phyloP scores from a whole-genome alignment of 768 basidiomycete species.

The Punctularia strigosozonata region DNA sequence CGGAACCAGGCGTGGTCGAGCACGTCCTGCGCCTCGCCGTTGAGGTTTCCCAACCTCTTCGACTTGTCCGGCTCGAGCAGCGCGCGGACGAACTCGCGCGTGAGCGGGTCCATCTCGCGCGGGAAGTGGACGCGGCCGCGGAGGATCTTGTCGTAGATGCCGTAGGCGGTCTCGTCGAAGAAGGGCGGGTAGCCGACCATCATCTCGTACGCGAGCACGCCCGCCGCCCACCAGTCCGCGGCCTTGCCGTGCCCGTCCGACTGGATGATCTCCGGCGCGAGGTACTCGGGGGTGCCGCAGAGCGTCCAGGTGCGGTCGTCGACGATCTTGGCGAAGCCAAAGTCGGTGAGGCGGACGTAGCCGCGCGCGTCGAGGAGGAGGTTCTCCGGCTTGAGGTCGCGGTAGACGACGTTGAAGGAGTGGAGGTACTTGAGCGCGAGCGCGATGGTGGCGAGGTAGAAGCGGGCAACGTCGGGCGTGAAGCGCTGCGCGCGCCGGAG shows the following conservation, averaged over 20 bases:
- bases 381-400: conserved; percentile 97
- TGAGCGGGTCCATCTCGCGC: conserved; percentile 83
- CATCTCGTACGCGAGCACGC: conserved; percentile 97
- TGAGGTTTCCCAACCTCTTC: conserved; percentile 87
- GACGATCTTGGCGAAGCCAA: conserved; percentile 96
- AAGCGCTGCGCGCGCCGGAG: conserved; percentile 90
- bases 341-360: conserved; percentile 92
- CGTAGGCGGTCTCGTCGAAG: conserved; percentile 95
- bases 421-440: conserved; percentile 93
- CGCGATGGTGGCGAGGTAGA: conserved; percentile 94
- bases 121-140: conserved; percentile 80
- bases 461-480: conserved; percentile 94
- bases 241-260: conserved; percentile 97
- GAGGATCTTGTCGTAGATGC: conserved; percentile 97
- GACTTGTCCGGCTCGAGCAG: conserved; percentile 89
- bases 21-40: conserved; percentile 84
- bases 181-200: conserved; percentile 97
- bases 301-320: conserved; percentile 97
- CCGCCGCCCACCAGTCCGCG: conserved; percentile 99
- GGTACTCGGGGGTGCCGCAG: conserved; percentile 92
- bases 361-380: conserved; percentile 90
- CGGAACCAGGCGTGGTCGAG: conserved; percentile 91
- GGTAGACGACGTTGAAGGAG: conserved; percentile 94
- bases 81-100: conserved; percentile 77
- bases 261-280: conserved; percentile 97